Evolutionary conservation across 768 basidiomycete genomes (phyloP), one percentile per base, ranked within the genome.

Genomic region (Podaxis sp.): DNA sequence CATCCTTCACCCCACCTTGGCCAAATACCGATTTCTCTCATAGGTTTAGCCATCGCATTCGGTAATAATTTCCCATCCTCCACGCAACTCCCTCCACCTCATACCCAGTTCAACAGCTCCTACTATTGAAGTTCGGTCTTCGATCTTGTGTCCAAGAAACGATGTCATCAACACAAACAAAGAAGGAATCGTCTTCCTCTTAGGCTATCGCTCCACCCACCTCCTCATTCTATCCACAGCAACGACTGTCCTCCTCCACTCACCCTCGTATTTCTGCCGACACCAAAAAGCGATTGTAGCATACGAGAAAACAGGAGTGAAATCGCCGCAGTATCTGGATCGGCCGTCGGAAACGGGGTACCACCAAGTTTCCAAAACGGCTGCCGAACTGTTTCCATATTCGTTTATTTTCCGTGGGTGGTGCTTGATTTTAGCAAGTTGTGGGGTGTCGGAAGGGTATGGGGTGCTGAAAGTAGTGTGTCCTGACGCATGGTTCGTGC

Each of bases 161-260:
- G 80, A 81, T 38, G 52, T 96, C 3, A 66, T 98, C 38, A 87
- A 84, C 38, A 82, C 86, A 19, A 99, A 99, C 78, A 97, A 97
- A 70, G 97, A 99, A 73, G 97, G 97, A 0, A 70, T 99, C 22
- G 80, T 90, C 36, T 95, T 92, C 1, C 79, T 96, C 19, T 73
- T 61, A 88, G 96, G 97, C 3, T 99, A 99, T 74, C 81, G 98
- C 17, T 83, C 96, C 0, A 87, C 99, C 65, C 94, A 96, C 69
- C 78, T 97, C 12, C 80, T 97, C 24, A 96, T 96, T 7, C 76
- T 95, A 19, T 87, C 91, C 1, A 81, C 86, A 0, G 97, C 96
- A 1, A 90, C 92, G 0, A 74, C 95, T 36, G 72, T 96, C 39
- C 83, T 96, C 15, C 92, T 93, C 0, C 87, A 92, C 8, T 84